Percentiles rank a stretch among this genome's conserved stretches.
phyloP scores from a whole-genome alignment of 2,329 filamentous ascomycete species.

The Ophiostoma ulmi region DNA sequence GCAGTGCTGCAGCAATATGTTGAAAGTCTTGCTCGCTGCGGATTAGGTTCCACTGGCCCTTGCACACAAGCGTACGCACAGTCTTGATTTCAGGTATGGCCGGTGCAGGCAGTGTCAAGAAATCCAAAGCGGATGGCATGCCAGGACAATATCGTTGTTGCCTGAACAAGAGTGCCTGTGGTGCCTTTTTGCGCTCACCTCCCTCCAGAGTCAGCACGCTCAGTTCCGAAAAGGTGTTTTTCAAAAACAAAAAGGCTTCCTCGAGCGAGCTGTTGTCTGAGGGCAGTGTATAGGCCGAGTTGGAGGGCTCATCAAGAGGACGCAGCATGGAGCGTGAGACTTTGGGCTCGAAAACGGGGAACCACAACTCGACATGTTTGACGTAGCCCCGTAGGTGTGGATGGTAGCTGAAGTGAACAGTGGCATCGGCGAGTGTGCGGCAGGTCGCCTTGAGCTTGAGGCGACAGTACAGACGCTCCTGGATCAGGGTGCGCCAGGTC shows the following conservation, averaged over 20 bases:
- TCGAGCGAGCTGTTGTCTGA: conserved; percentile 64
- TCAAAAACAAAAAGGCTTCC: conserved; percentile 62
- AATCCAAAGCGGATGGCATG: not conserved
- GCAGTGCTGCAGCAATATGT: conserved; percentile 57
- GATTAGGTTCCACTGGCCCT: conserved; percentile 74
- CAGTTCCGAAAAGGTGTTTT: conserved; percentile 53
- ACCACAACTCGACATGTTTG: conserved; percentile 71
- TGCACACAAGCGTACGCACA: conserved; percentile 63
- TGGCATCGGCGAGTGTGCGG: conserved; percentile 55
- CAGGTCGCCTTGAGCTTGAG: conserved; percentile 69
- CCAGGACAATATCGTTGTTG: not conserved
- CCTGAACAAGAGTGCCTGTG: conserved; percentile 57
- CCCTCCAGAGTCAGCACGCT: conserved; percentile 68
- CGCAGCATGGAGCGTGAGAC: conserved; percentile 42
- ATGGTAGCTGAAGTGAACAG: conserved; percentile 54
- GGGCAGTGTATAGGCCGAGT: conserved; percentile 54
- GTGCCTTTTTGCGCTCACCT: conserved; percentile 71
- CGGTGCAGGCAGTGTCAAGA: conserved; percentile 11
- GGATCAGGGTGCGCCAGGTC: conserved; percentile 63
- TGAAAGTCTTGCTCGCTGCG: conserved; percentile 58
- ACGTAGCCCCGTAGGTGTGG: conserved; percentile 59
- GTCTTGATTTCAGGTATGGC: conserved; percentile 42
- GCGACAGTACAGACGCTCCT: conserved; percentile 67
- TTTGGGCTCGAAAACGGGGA: conserved; percentile 64
- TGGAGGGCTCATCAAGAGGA: conserved; percentile 50